Percentiles rank a stretch among this genome's conserved stretches.
Evolutionary conservation across 169 alveolate species (phyloP).

Genomic region (Nephromyces sp.): DNA sequence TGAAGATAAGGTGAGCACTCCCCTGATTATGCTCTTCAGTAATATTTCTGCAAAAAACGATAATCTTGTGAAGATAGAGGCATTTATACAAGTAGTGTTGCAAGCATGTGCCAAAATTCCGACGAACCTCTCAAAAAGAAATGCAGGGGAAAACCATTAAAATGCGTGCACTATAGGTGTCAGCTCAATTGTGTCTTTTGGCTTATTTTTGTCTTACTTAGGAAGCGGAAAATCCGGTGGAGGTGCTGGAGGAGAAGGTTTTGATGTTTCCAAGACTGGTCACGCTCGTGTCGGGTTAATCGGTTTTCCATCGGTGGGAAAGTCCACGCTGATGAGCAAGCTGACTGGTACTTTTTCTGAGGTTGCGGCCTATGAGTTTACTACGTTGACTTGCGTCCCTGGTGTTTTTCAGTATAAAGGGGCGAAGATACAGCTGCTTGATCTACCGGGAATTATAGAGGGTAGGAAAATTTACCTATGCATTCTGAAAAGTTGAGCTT

Average conservation of each 20-base stretch:
- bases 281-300: conserved; percentile 97
- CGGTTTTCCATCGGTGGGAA: conserved; percentile 99
- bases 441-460: conserved; percentile 90
- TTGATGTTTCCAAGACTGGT: conserved; percentile 88
- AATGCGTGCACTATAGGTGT: not conserved
- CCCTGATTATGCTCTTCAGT: too few species aligned
- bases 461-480: not conserved
- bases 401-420: conserved; percentile 83
- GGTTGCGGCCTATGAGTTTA: conserved; percentile 96
- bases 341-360: conserved; percentile 89
- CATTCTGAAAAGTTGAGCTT: too few species aligned
- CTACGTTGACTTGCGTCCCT: conserved; percentile 98
- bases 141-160: not conserved
- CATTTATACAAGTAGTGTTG: not conserved
- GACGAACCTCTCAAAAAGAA: not conserved
- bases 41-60: too few species aligned
- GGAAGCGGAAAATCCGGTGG: conserved; percentile 69
- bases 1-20: too few species aligned
- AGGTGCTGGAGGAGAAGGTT: conserved; percentile 83
- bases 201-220: not conserved
- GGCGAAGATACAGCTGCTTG: conserved; percentile 88
- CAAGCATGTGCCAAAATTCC: not conserved
- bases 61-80: not conserved
- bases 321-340: conserved; percentile 88
- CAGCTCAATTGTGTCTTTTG: not conserved